A percentile compares a stretch with the other conserved stretches of the same genome.
Conservation (phyloP, 495 filamentous ascomycete genomes). For the Lasiosphaeris hirsuta region DNA sequence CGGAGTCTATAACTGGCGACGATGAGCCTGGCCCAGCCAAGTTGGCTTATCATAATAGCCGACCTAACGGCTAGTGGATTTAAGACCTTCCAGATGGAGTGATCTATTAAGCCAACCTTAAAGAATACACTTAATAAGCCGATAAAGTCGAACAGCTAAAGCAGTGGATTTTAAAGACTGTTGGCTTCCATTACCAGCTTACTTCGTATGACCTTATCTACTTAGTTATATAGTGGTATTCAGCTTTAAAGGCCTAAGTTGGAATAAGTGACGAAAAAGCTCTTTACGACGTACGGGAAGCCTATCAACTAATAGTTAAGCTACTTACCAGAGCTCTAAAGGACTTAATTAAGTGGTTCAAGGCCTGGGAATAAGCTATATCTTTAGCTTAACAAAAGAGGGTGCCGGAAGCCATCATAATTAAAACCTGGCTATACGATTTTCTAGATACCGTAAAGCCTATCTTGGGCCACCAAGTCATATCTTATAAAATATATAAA, state of each 20-base stretch:
- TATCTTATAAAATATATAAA: background rate
- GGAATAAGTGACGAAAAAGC: background rate
- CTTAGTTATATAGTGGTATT: background rate
- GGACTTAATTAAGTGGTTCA: constrained; percentile 2
- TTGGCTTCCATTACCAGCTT: background rate
- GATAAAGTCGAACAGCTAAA: background rate
- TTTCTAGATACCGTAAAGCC: constrained; percentile 6
- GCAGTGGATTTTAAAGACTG: constrained; percentile 8
- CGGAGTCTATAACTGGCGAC: background rate
- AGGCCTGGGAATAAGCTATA: background rate
- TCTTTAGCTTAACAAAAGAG: background rate
- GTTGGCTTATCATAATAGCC: background rate
- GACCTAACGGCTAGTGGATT: background rate
- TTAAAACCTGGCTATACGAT: background rate
- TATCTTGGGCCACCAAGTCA: constrained; percentile 1
- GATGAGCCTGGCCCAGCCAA: constrained; percentile 5
- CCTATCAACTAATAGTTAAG: background rate
- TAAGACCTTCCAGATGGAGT: constrained; percentile 1
- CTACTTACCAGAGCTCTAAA: background rate
- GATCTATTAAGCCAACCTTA: constrained; percentile 3
- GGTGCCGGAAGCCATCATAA: background rate
- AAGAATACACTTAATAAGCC: background rate
- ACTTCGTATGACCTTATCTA: background rate
- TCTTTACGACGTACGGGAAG: background rate
- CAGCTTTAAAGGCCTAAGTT: background rate